Evolutionary conservation across 495 filamentous ascomycete genomes (phyloP), one percentile per base, ranked within the genome.

Genomic region (Thermothielavioides terrestris): DNA sequence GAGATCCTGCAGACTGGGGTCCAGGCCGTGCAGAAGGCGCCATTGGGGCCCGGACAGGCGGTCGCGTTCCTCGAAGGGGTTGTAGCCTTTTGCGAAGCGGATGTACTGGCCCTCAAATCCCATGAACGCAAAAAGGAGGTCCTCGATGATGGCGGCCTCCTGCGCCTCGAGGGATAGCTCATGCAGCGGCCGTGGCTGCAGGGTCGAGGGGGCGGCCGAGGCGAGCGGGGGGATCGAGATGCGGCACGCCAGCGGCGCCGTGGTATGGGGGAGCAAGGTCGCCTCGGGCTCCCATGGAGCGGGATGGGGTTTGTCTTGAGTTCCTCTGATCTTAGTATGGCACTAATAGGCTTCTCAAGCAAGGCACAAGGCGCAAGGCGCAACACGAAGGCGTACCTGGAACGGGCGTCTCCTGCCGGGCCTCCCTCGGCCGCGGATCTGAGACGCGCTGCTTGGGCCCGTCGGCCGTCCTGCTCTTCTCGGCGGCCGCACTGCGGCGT

Each of bases 71-170:
- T 81, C 76, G 6, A 76, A 66, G 0, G 92, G 88, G 51, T 95
- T 84, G 65, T 95, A 96, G 2, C 79, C 77, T 47, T 81, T 80
- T 31, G 75, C 74, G 56, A 88, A 97, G 50, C 89, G 88, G 55
- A 97, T 86, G 64, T 96, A 96, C 64, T 94, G 89, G 23, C 92
- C 92, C 68, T 98, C 92, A 53, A 88, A 94, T n/a, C 92, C 92
- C 91, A 97, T 96, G 55, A 96, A 91, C 3, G 94, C 89, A 64
- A 89, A 96, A 28, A 96, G 65, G 18, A 98, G 68, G 58, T 98
- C 92, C 55, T 95, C 90, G 42, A 97, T 68, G 10, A 97, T 84
- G 3, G 81, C 85, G 10, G 78, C 77, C 67, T 98, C 92, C 62
- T 98, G 92, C 7, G 73, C 79, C 50, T 92, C 84, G 18, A 88